A percentile compares a stretch with the other conserved stretches of the same genome.
phyloP scores from a whole-genome alignment of 2,329 filamentous ascomycete species.

The Grosmannia penicillata region DNA sequence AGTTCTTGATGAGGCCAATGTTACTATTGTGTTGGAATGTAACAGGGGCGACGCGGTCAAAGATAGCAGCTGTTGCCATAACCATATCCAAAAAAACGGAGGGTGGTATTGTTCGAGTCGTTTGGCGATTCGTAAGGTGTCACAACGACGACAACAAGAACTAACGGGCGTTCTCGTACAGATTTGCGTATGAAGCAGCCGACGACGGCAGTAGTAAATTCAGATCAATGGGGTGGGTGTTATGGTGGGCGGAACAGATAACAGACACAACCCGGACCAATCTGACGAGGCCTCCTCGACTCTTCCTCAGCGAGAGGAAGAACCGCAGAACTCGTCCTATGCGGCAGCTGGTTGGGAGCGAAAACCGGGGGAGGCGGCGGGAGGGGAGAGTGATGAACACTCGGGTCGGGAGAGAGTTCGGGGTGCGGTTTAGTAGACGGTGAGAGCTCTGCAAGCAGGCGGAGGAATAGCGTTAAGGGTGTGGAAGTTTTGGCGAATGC shows the following conservation, averaged over 20 bases:
- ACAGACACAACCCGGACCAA: constrained; percentile 77
- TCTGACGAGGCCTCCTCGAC: constrained; percentile 96
- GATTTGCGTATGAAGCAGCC: constrained; percentile 4
- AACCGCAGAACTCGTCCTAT: constrained; percentile 97
- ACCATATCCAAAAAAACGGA: constrained; percentile 37
- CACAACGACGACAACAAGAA: not conserved
- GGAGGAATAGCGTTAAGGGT: constrained; percentile 53
- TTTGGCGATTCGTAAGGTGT: not conserved
- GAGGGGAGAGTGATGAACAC: constrained; percentile 11
- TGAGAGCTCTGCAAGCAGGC: constrained; percentile 31
- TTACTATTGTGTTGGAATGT: constrained; percentile 29
- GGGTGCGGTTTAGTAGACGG: constrained; percentile 23
- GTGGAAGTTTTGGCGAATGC: constrained; percentile 47
- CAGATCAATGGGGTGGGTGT: too few species aligned
- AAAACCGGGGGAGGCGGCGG: constrained; percentile 37
- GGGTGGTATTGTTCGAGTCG: not conserved
- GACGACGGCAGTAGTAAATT: too few species aligned
- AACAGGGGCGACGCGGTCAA: constrained; percentile 37
- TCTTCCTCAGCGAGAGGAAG: constrained; percentile 99
- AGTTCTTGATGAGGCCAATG: constrained; percentile 31
- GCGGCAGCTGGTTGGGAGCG: constrained; percentile 83
- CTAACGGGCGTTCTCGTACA: not conserved
- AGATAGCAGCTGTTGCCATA: constrained; percentile 43
- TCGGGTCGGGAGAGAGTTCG: not conserved
- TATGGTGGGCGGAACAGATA: constrained; percentile 96